Evolutionary conservation across 2,329 filamentous ascomycete genomes (phyloP), one percentile per base, ranked within the genome.

Genomic region (Fusarium succisae): DNA sequence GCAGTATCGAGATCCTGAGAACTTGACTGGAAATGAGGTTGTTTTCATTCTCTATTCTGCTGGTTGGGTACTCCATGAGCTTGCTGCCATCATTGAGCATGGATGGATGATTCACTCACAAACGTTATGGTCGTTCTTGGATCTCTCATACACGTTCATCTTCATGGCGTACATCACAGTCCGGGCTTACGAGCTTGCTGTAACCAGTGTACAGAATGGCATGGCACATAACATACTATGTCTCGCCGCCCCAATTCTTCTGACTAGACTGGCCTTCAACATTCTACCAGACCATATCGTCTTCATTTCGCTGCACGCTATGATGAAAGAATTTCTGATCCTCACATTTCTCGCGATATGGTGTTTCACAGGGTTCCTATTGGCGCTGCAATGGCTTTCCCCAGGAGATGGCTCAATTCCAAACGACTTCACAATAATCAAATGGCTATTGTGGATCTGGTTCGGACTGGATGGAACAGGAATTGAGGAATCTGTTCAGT

Each of bases 361-460:
- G 83, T 93, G 91, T 75, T 93, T 93, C 75, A 89, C 88, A 6
- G 91, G 92, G 3, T 93, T 94, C 79, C 82, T 93, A 8, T 84
- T 94, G 12, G 89, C 91, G 4, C 86, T 94, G 80, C 86, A 88
- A 66, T 93, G 92, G 91, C 86, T 94, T 7, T 75, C 81, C 17
- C 76, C 74, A 1, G 66, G 60, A 14, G 50, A 69, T 13, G 75
- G 55, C 37, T 53, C 79, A 14, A 67, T 70, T 5, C 79, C 80
- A 0, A 72, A 73, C 17, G 84, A 82, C 77, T 77, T 80, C 15
- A 92, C 90, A 0, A 91, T 93, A 47, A 87, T 87, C 18, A 93
- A 93, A 79, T 94, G 92, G 92, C 91, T 93, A 85, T 84, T 94
- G 1, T 93, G 90, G 90, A 92, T 94, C 73, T 93, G 92, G 92